Conservation (phyloP, 768 basidiomycete species). For the Kwoniella mangroviensis region DNA sequence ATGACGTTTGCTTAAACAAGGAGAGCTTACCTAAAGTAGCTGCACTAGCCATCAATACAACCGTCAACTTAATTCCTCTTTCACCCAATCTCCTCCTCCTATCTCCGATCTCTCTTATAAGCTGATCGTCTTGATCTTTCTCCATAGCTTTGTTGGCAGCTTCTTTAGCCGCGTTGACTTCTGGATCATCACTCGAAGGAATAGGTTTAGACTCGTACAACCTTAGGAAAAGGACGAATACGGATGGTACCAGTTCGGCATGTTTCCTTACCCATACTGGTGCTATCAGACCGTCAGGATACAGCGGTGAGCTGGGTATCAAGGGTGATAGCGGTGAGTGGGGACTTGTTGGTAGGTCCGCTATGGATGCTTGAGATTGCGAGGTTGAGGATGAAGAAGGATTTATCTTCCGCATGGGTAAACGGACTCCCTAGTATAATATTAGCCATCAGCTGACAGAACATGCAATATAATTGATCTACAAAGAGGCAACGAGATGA, state of each 20-base stretch:
- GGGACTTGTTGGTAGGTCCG: constrained; percentile 59
- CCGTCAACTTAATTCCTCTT: constrained; percentile 88
- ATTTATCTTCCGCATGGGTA: constrained; percentile 80
- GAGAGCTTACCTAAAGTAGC: constrained; percentile 73
- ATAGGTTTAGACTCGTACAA: constrained; percentile 68
- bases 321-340: constrained; percentile 95
- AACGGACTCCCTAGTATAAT: constrained; percentile 66
- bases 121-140: constrained; percentile 70
- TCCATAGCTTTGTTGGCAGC: constrained; percentile 63
- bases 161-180: constrained; percentile 27
- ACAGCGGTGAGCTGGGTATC: constrained; percentile 81
- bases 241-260: constrained; percentile 84
- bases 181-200: constrained; percentile 62
- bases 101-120: constrained; percentile 77
- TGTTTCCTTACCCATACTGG: constrained; percentile 99
- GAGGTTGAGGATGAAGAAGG: constrained; percentile 29
- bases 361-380: constrained; percentile 60
- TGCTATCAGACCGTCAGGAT: constrained; percentile 94
- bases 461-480: neutral
- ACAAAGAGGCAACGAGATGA: neutral
- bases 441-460: neutral
- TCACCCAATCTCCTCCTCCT: constrained; percentile 81
- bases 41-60: constrained; percentile 87
- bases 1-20: neutral
- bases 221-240: constrained; percentile 88